Evolutionary conservation across 192 early-diverging fungal species (phyloP).

Genomic region (Allomyces javanicus): DNA sequence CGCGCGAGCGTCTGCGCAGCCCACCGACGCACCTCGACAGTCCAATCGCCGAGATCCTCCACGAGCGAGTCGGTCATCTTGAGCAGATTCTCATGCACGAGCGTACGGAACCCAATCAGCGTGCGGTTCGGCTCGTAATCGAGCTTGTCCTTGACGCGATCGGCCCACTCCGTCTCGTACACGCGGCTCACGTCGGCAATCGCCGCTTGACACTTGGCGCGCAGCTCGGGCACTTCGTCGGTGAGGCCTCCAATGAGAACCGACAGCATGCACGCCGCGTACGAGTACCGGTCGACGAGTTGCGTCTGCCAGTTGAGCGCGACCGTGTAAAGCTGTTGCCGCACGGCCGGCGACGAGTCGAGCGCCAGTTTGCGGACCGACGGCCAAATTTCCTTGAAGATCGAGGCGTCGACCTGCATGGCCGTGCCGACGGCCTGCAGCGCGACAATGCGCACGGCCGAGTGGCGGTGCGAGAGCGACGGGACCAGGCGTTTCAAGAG

Average conservation of each 20-base stretch:
- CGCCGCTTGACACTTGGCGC: constrained; percentile 3
- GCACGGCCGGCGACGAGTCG: constrained; percentile 25
- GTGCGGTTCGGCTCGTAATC: constrained; percentile 29
- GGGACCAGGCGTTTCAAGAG: constrained; percentile 20
- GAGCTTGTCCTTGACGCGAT: constrained; percentile 31
- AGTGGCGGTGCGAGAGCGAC: constrained; percentile 25
- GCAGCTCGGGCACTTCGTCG: constrained; percentile 20
- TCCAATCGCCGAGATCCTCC: constrained; percentile 27
- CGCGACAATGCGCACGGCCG: constrained; percentile 18
- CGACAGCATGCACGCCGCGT: constrained; percentile 27
- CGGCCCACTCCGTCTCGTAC: constrained; percentile 31
- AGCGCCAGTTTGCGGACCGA: constrained; percentile 15
- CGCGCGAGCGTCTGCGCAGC: constrained; percentile 14
- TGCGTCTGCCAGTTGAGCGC: constrained; percentile 18
- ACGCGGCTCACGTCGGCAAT: constrained; percentile 22
- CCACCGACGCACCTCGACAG: constrained; percentile 18
- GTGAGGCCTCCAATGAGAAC: constrained; percentile 20
- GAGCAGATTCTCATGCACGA: constrained; percentile 29
- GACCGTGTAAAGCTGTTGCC: constrained; percentile 20
- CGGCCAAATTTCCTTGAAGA: constrained; percentile 19
- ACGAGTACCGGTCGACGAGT: constrained; percentile 24
- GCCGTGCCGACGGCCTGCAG: constrained; percentile 13
- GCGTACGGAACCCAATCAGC: constrained; percentile 23
- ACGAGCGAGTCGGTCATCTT: constrained; percentile 21
- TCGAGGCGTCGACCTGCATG: constrained; percentile 20